Evolutionary conservation across 352 stramenopile species (phyloP), one percentile per base, ranked within the genome.

Genomic region (Pythium pyrilobum): DNA sequence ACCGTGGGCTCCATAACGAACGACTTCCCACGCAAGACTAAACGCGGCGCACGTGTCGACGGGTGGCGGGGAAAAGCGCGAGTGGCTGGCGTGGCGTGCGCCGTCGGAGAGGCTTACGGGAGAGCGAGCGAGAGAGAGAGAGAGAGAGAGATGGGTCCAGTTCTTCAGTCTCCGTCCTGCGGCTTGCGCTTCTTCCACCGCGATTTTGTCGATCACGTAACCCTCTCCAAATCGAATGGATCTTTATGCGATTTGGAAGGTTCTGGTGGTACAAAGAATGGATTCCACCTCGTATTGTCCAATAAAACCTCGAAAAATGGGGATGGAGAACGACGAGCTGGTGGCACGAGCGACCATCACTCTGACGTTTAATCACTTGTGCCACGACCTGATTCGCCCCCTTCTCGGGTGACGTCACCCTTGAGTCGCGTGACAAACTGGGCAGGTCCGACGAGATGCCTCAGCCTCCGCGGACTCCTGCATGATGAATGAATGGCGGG

Each of bases 1-100:
- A 87, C 69, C n/a, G 77, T 82, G 54, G 63, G 20, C 62, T 85
- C 74, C 74, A 84, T 85, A 7, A 23, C 5, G 40, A 13, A 5
- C 23, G 24, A 1, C 4, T 20, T 33, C 5, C 13, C 20, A 21
- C 15, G 37, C 37, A 2, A 42, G 18, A 15, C 27, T n/a, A 20
- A 21, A n/a, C n/a, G n/a, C n/a, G n/a, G n/a, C n/a, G n/a, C n/a
- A n/a, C n/a, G n/a, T n/a, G n/a, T n/a, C n/a, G n/a, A n/a, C n/a
- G n/a, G n/a, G n/a, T n/a, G n/a, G n/a, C n/a, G n/a, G n/a, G 23
- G 39, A 46, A 11, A 32, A 32, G 20, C 11, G 4, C 8, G 23
- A 31, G 39, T 46, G 39, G 32, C 23, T 46, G 39, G 39, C 32
- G 39, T n/a, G n/a, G n/a, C n/a, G n/a, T n/a, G n/a, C n/a, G n/a